Conservation (phyloP, 306 rosid species). For the Medicago ruthenica region DNA sequence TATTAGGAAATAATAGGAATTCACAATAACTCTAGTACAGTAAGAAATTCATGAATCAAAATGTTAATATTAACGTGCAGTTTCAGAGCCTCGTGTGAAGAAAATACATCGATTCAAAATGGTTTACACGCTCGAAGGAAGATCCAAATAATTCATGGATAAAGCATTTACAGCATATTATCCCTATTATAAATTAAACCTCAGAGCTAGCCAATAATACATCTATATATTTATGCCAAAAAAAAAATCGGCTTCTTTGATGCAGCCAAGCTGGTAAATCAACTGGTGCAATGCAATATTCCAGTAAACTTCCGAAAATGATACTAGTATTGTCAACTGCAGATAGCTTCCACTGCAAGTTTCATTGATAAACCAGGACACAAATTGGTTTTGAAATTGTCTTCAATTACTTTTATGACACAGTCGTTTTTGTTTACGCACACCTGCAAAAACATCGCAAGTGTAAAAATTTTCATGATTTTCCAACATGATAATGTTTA, state of each 20-base stretch:
- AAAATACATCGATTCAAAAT: constrained; percentile 36
- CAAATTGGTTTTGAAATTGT: constrained; percentile 57
- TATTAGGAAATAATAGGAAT: too few species aligned
- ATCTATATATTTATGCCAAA: constrained; percentile 30
- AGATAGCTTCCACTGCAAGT: constrained; percentile 83
- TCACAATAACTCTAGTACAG: not conserved
- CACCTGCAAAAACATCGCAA: constrained; percentile 54
- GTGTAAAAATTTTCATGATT: not conserved
- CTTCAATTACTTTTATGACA: constrained; percentile 59
- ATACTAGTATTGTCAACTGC: constrained; percentile 53
- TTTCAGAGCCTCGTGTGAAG: constrained; percentile 4
- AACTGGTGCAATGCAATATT: constrained; percentile 36
- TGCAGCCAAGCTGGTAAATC: constrained; percentile 34
- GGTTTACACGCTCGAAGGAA: not conserved
- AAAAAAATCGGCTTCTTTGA: constrained; percentile 35
- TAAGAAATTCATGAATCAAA: not conserved
- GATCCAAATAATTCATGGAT: constrained; percentile 6
- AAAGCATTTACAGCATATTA: constrained; percentile 28
- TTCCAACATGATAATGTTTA: not conserved
- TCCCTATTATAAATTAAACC: constrained; percentile 31
- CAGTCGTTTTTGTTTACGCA: constrained; percentile 72
- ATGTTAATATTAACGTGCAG: not conserved
- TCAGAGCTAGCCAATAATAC: not conserved
- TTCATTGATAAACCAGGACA: constrained; percentile 61
- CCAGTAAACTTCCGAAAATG: constrained; percentile 3